phyloP scores from a whole-genome alignment of 176 grass and related monocot species.

The Rhipidocladum racemiflorum region DNA sequence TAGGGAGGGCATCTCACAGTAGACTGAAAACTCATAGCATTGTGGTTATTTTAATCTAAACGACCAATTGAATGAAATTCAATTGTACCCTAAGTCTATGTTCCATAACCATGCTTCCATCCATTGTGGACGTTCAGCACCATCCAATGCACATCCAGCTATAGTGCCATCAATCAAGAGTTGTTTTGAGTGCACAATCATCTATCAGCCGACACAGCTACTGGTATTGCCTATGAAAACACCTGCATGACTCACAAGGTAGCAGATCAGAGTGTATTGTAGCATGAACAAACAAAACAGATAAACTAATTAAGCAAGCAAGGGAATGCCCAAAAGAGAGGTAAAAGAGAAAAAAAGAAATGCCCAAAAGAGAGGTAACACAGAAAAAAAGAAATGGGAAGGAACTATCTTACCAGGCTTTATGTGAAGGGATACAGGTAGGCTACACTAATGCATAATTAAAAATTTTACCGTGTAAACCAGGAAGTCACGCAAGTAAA shows the following conservation, averaged over 20 bases:
- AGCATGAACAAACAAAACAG: conserved; percentile 6
- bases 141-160: conserved; percentile 92
- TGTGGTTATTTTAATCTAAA: background rate
- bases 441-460: no score
- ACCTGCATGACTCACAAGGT: conserved; percentile 49
- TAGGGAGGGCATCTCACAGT: background rate
- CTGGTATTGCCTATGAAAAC: conserved; percentile 92
- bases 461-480: no score
- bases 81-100: conserved; percentile 34
- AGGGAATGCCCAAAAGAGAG: background rate
- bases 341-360: conserved; percentile 4
- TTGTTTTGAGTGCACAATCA: conserved; percentile 89
- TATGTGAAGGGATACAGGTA: no score
- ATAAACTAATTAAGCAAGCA: background rate
- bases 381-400: no score
- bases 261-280: background rate
- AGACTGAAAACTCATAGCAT: background rate
- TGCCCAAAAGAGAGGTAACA: no score
- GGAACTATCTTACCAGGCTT: conserved; percentile 72
- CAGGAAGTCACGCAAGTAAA: no score
- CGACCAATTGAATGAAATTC: conserved; percentile 1
- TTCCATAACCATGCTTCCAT: conserved; percentile 96
- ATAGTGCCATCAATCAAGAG: conserved; percentile 89
- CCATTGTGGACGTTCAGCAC: conserved; percentile 92
- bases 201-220: conserved; percentile 91